Percentiles rank a stretch among this genome's conserved stretches.
Evolutionary conservation across 2,329 filamentous ascomycete genomes (phyloP).

Genomic region (Monosporascus sp.): DNA sequence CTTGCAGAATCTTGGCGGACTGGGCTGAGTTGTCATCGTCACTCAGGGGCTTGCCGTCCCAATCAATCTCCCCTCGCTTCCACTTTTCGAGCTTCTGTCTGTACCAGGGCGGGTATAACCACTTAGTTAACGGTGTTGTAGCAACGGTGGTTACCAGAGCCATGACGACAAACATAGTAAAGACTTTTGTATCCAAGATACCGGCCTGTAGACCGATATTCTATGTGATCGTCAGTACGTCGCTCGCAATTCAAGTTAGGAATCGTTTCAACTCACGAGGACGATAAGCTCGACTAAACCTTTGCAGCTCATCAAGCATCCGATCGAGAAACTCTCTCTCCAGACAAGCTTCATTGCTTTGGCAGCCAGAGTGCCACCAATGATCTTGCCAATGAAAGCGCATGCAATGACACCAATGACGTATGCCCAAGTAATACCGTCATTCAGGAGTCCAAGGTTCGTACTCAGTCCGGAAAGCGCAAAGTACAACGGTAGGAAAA

Average conservation of each 20-base stretch:
- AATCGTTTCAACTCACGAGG: conserved; percentile 51
- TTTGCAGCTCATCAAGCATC: conserved; percentile 93
- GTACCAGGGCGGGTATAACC: conserved; percentile 68
- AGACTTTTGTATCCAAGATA: conserved; percentile 64
- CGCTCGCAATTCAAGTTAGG: conserved; percentile 3
- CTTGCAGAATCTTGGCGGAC: conserved; percentile 25
- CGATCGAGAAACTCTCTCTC: conserved; percentile 86
- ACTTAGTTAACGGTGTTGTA: conserved; percentile 64
- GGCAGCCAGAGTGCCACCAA: conserved; percentile 76
- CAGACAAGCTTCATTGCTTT: conserved; percentile 72
- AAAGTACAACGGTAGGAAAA: conserved; percentile 90
- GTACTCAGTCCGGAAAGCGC: conserved; percentile 86
- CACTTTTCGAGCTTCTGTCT: conserved; percentile 67
- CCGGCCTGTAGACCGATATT: conserved; percentile 68
- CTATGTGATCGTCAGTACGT: conserved; percentile 26
- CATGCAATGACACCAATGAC: conserved; percentile 76
- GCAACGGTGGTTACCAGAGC: conserved; percentile 71
- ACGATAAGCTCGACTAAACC: conserved; percentile 93
- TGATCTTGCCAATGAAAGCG: conserved; percentile 80
- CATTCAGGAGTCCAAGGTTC: conserved; percentile 76
- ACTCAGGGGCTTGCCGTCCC: conserved; percentile 59
- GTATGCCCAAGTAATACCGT: conserved; percentile 82
- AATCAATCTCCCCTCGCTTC: conserved; percentile 64
- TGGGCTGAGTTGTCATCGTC: conserved; percentile 34
- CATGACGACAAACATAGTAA: conserved; percentile 80